Evolutionary conservation across 441 rosid species (phyloP).

Genomic region (Brassica balearica): DNA sequence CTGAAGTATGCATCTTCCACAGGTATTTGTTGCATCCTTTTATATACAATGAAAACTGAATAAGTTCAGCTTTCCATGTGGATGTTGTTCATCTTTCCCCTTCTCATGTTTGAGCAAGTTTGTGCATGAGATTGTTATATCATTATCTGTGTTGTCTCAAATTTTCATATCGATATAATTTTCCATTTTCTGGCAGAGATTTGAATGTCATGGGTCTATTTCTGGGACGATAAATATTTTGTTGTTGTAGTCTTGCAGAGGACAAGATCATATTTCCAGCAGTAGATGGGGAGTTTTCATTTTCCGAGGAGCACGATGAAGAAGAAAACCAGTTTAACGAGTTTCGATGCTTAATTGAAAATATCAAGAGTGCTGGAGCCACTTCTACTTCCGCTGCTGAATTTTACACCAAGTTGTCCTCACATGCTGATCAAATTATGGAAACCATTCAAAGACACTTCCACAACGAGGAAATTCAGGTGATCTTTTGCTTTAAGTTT

Average conservation of each 20-base stretch:
- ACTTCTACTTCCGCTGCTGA: conserved; percentile 61
- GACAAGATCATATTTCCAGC: conserved; percentile 83
- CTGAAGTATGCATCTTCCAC: conserved; percentile 77
- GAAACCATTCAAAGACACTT: conserved; percentile 69
- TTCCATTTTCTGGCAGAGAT: conserved; percentile 10
- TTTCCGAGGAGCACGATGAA: conserved; percentile 68
- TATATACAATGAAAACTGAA: not conserved
- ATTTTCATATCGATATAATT: not conserved
- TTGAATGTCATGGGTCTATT: conserved; percentile 24
- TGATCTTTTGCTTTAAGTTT: conserved; percentile 41
- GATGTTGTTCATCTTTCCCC: conserved; percentile 31
- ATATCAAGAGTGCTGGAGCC: conserved; percentile 67
- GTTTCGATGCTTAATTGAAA: conserved; percentile 67
- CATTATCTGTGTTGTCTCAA: conserved; percentile 24
- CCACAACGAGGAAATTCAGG: conserved; percentile 72
- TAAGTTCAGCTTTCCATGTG: conserved; percentile 17
- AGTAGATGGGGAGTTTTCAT: conserved; percentile 65
- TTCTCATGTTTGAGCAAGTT: conserved; percentile 30
- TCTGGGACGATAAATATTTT: conserved; percentile 30
- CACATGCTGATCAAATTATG: conserved; percentile 74
- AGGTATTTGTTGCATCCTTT: conserved; percentile 52
- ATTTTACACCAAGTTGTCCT: conserved; percentile 65
- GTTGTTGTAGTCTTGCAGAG: conserved; percentile 68
- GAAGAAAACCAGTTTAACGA: conserved; percentile 67
- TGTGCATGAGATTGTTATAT: conserved; percentile 29